A percentile compares a stretch with the other conserved stretches of the same genome.
These are phyloP conservation scores for Senna tora DNA, from an alignment of 306 rosid genomes.

Conservation along the genomic window DNA sequence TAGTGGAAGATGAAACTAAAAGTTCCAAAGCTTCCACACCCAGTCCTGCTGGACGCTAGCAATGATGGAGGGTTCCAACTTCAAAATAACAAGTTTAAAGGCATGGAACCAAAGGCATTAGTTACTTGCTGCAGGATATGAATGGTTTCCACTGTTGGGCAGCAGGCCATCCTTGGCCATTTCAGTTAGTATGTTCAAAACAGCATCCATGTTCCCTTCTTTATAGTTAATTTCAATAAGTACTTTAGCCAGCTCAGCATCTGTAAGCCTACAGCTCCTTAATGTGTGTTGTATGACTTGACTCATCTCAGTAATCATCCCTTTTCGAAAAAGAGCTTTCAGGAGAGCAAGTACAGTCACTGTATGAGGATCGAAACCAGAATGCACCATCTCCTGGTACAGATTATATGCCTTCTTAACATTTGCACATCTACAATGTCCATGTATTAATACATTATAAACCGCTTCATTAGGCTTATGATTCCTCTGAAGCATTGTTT, in stretches of 20 bases:
- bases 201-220: conserved; percentile 90
- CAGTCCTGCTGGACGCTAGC: conserved; percentile 4
- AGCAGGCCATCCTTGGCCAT: conserved; percentile 91
- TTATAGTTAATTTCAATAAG: conserved; percentile 72
- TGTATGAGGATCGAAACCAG: conserved; percentile 71
- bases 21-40: conserved; percentile 21
- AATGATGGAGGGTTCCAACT: background rate
- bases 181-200: conserved; percentile 63
- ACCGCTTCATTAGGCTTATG: conserved; percentile 64
- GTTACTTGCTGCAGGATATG: conserved; percentile 36
- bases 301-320: conserved; percentile 66
- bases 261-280: conserved; percentile 65
- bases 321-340: conserved; percentile 65
- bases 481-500: conserved; percentile 62
- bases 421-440: conserved; percentile 75
- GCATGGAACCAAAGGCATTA: conserved; percentile 21
- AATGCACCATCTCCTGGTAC: conserved; percentile 65
- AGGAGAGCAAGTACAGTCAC: conserved; percentile 68
- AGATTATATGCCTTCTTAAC: conserved; percentile 65
- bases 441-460: conserved; percentile 76
- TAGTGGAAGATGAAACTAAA: conserved; percentile 13
- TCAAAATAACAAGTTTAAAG: background rate
- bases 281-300: conserved; percentile 57
- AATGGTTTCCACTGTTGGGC: conserved; percentile 53
- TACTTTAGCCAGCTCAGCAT: conserved; percentile 73